These are phyloP conservation scores for Pistacia atlantica DNA, from an alignment of 345 rosid species.

Conservation along the genomic window DNA sequence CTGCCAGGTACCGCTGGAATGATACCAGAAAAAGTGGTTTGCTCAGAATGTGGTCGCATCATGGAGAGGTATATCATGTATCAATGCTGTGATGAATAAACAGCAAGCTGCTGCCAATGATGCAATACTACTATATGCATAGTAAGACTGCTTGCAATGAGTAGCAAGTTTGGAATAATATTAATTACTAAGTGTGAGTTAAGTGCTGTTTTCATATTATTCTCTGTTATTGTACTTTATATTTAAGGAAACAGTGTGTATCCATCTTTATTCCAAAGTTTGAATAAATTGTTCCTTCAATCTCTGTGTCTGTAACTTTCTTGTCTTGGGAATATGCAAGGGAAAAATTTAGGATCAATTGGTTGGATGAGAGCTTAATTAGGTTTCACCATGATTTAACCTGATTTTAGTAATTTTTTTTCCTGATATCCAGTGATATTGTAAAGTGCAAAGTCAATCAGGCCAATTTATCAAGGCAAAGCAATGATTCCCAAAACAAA, in stretches of 20 bases:
- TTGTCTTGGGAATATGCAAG: no score
- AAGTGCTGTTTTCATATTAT: no score
- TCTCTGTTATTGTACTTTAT: background rate
- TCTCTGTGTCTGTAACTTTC: background rate
- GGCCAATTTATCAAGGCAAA: no score
- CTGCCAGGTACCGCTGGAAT: constrained; percentile 54
- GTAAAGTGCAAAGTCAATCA: no score
- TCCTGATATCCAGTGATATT: no score
- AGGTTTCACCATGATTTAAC: no score
- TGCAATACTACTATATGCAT: background rate
- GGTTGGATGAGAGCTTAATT: no score
- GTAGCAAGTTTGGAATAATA: background rate
- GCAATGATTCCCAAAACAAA: no score
- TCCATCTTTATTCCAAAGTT: background rate
- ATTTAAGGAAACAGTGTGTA: background rate
- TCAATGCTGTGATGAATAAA: constrained; percentile 54
- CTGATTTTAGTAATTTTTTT: no score
- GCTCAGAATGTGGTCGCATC: constrained; percentile 55
- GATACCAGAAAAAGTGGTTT: constrained; percentile 53
- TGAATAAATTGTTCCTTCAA: background rate
- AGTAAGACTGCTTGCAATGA: background rate
- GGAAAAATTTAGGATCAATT: no score
- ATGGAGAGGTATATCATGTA: constrained; percentile 69
- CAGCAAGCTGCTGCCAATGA: background rate
- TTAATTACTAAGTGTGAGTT: no score